Conservation (phyloP, 2,329 filamentous ascomycete genomes). For the Fusarium sp. region DNA sequence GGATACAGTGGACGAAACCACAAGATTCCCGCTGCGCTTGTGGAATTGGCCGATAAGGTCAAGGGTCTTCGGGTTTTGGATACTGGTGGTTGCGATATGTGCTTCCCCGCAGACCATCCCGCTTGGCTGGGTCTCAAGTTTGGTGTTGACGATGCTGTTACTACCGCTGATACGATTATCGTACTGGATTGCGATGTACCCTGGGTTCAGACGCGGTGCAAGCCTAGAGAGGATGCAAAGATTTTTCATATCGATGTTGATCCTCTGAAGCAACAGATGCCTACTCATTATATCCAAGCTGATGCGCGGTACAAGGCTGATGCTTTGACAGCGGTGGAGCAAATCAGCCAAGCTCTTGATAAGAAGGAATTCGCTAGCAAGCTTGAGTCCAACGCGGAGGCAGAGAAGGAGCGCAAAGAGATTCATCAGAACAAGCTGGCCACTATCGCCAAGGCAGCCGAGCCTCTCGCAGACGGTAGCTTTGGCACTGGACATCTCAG, state of each 20-base stretch:
- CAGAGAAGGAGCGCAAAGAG: slow-evolving; percentile 61
- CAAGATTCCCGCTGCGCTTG: slow-evolving; percentile 67
- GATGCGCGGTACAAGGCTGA: slow-evolving; percentile 75
- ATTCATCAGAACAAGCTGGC: slow-evolving; percentile 69
- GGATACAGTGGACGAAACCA: slow-evolving; percentile 79
- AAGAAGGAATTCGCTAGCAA: slow-evolving; percentile 57
- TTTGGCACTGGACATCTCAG: slow-evolving; percentile 56
- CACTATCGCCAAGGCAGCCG: slow-evolving; percentile 65
- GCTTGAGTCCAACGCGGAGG: slow-evolving; percentile 43
- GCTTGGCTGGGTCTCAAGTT: slow-evolving; percentile 77
- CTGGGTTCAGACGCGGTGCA: slow-evolving; percentile 85
- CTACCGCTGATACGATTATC: slow-evolving; percentile 83
- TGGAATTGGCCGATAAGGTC: slow-evolving; percentile 73
- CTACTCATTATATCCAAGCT: slow-evolving; percentile 76
- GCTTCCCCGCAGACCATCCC: slow-evolving; percentile 77
- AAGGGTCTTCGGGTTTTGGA: slow-evolving; percentile 78
- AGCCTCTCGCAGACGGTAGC: slow-evolving; percentile 68
- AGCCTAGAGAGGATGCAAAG: slow-evolving; percentile 62
- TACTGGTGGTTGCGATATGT: slow-evolving; percentile 83
- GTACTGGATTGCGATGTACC: slow-evolving; percentile 92
- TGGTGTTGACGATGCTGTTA: slow-evolving; percentile 78
- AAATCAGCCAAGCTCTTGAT: slow-evolving; percentile 73
- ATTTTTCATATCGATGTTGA: slow-evolving; percentile 75
- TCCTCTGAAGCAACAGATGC: slow-evolving; percentile 77
- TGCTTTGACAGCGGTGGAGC: slow-evolving; percentile 71